A percentile compares a stretch with the other conserved stretches of the same genome.
phyloP scores from a whole-genome alignment of 140 eudicot species.

The Flaveria floridana region DNA sequence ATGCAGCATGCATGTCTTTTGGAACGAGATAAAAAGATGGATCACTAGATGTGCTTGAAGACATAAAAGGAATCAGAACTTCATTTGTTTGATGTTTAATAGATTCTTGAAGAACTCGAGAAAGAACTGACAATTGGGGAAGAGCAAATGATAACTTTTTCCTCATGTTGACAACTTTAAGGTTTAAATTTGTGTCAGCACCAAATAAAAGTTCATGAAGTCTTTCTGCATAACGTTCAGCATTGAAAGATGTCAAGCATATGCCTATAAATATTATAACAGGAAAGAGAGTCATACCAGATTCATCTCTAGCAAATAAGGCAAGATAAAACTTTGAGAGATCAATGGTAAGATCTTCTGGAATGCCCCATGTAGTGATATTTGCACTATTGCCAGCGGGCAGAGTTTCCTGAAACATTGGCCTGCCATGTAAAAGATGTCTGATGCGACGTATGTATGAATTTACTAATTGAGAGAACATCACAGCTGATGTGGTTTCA shows the following conservation, averaged over 20 bases:
- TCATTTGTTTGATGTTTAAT: slow-evolving; percentile 40
- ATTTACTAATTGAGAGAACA: slow-evolving; percentile 51
- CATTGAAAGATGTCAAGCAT: slow-evolving; percentile 26
- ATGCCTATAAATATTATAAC: neutral
- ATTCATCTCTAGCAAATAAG: slow-evolving; percentile 56
- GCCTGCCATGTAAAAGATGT: slow-evolving; percentile 45
- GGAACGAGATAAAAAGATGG: slow-evolving; percentile 29
- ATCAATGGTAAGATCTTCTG: slow-evolving; percentile 50
- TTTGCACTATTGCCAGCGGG: slow-evolving; percentile 34
- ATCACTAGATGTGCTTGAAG: slow-evolving; percentile 39
- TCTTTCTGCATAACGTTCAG: slow-evolving; percentile 52
- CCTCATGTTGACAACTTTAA: slow-evolving; percentile 41
- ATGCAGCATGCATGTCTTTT: slow-evolving; percentile 24
- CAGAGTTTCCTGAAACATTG: slow-evolving; percentile 31
- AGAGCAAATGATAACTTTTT: slow-evolving; percentile 48
- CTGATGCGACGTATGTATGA: slow-evolving; percentile 48
- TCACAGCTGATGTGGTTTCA: slow-evolving; percentile 53
- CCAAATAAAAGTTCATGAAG: slow-evolving; percentile 62
- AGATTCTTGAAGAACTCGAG: slow-evolving; percentile 46
- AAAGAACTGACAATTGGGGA: slow-evolving; percentile 59
- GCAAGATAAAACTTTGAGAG: slow-evolving; percentile 58
- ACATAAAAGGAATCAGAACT: slow-evolving; percentile 46
- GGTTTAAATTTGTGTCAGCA: slow-evolving; percentile 49
- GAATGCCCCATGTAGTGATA: slow-evolving; percentile 37
- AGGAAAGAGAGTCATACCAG: slow-evolving; percentile 49